Evolutionary conservation across 441 rosid species (phyloP), one percentile per base, ranked within the genome.

Genomic region (Eutrema salsugineum): DNA sequence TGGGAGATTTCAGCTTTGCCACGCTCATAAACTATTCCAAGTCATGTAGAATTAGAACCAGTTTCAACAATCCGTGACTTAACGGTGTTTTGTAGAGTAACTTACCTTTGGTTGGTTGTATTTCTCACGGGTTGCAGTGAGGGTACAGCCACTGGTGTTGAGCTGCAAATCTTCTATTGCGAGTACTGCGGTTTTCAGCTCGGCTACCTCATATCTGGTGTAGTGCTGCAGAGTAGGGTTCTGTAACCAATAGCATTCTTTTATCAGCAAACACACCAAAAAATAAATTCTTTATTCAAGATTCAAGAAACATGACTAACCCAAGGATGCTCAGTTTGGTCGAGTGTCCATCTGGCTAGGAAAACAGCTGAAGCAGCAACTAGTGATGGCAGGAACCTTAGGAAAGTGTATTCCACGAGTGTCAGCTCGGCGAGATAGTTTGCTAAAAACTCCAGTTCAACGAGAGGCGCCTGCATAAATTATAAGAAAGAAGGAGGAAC

Each of bases 151-250:
- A 17, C 72, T 70, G 44, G 83, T 85, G 82, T 86, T 87, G 63
- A 85, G 86, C 81, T 88, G 98, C 80, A 93, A 71, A 56, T 81
- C 83, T 81, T 93, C 97, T 58, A 93, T 68, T 49, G 91, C 93
- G 49, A 93, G 85, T 68, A 91, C 93, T 9, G 88, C 59, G 55
- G 69, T 75, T 80, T 86, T 87, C 57, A 93, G 81, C 61, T 88
- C 88, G 28, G 83, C 73, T 61, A 82, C 86, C 55, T 76, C 82
- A 73, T 89, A 91, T 70, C 72, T 84, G 14, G 96, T 85, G 71
- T 93, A 89, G 79, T 91, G 91, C 78, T 88, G 96, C 73, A 93
- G 82, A 54, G 97, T 91, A 68, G 86, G 84, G 77, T 86, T 93
- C 97, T 93, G 86, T 78, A 76, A 80, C 35, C 48, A 68, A 66